Percentiles rank a stretch among this genome's conserved stretches.
Evolutionary conservation across 2,329 filamentous ascomycete species (phyloP).

Genomic region (Fusarium anthophilum): DNA sequence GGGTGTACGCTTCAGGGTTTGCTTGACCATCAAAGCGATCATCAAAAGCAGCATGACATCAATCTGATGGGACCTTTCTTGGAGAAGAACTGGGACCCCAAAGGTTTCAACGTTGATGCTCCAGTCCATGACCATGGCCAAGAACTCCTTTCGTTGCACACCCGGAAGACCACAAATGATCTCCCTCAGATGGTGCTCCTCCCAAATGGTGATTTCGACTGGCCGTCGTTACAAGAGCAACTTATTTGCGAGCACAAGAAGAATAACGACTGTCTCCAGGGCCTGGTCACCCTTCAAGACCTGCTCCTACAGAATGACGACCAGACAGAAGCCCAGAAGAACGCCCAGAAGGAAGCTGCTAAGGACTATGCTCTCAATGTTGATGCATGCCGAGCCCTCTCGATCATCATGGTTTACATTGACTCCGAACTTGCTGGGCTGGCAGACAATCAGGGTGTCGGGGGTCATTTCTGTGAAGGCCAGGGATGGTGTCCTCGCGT

Average conservation of each 20-base stretch:
- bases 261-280: constrained; percentile 44
- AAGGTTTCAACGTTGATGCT: constrained; percentile 46
- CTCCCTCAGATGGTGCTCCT: constrained; percentile 2
- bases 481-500: neutral
- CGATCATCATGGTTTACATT: neutral
- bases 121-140: constrained; percentile 35
- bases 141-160: constrained; percentile 35
- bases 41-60: constrained; percentile 38
- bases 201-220: constrained; percentile 18
- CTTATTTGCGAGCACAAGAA: constrained; percentile 43
- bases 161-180: constrained; percentile 17
- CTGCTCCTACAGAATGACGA: neutral
- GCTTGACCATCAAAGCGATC: constrained; percentile 46
- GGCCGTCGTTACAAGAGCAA: neutral
- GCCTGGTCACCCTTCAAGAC: constrained; percentile 40
- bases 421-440: neutral
- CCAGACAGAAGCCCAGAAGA: neutral
- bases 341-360: neutral
- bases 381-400: constrained; percentile 27
- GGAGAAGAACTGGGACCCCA: constrained; percentile 38
- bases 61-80: constrained; percentile 35
- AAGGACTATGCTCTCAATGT: constrained; percentile 21
- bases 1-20: constrained; percentile 43
- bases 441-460: neutral
- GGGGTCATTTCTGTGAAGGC: neutral